Evolutionary conservation across 768 basidiomycete species (phyloP).

Genomic region (Russula ochroleuca): DNA sequence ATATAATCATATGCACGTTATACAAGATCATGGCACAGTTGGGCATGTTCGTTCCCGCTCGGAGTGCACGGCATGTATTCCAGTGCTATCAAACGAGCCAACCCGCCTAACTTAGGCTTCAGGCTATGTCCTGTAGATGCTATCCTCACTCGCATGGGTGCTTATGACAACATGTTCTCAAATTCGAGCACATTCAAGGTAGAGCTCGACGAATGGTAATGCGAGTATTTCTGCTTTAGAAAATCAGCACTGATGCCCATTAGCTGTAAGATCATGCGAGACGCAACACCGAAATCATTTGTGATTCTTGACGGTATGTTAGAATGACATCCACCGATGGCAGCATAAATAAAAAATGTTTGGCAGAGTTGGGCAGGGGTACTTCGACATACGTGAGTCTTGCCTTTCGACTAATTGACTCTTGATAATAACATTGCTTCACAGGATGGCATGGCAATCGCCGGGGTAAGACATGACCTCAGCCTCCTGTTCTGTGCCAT

Average conservation of each 20-base stretch:
- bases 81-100: background rate
- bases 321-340: background rate
- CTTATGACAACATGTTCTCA: conserved; percentile 96
- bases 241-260: background rate
- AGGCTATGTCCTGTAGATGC: conserved; percentile 87
- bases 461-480: conserved; percentile 52
- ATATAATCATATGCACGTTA: background rate
- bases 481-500: background rate
- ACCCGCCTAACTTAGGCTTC: conserved; percentile 15
- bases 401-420: background rate
- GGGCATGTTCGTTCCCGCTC: conserved; percentile 92
- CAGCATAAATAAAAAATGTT: background rate
- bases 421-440: conserved; percentile 19
- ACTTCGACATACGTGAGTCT: conserved; percentile 83
- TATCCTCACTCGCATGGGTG: conserved; percentile 96
- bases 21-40: conserved; percentile 84
- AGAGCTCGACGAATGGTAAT: conserved; percentile 92
- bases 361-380: conserved; percentile 86
- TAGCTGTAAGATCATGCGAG: conserved; percentile 88
- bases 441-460: conserved; percentile 98
- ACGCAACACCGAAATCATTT: conserved; percentile 89
- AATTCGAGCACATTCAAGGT: conserved; percentile 97
- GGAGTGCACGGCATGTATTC: conserved; percentile 58
- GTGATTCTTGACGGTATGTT: conserved; percentile 88
- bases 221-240: background rate